These are phyloP conservation scores for Geotrichum cucujoidarum DNA, from an alignment of 1,139 yeast genomes.

Conservation along the genomic window DNA sequence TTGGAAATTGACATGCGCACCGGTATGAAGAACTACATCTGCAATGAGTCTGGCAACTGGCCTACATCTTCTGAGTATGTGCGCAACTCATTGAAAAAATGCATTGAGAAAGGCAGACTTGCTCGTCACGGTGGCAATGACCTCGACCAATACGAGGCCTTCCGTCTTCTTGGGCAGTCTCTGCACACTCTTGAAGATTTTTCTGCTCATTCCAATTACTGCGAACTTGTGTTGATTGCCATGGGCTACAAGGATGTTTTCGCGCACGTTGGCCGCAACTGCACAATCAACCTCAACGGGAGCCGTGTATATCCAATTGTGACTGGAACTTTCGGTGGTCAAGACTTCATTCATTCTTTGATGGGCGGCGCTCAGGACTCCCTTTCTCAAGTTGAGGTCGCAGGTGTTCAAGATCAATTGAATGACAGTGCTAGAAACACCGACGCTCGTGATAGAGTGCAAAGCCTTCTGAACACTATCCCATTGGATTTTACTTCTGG, in stretches of 20 bases:
- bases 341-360: constrained; percentile 29
- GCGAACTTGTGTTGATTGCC: constrained; percentile 26
- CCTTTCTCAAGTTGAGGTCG: constrained; percentile 25
- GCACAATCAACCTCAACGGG: constrained; percentile 25
- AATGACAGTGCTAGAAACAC: constrained; percentile 9
- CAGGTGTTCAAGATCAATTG: constrained; percentile 22
- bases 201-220: constrained; percentile 28
- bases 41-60: constrained; percentile 30
- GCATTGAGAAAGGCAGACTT: constrained; percentile 26
- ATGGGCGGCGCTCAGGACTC: constrained; percentile 31
- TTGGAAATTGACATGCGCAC: constrained; percentile 27
- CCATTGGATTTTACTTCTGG: constrained; percentile 18
- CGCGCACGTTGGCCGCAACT: constrained; percentile 29
- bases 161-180: constrained; percentile 30
- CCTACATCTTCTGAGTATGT: constrained; percentile 27
- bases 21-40: constrained; percentile 30
- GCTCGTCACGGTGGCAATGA: constrained; percentile 17
- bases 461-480: constrained; percentile 16
- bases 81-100: constrained; percentile 23
- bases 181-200: constrained; percentile 28
- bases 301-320: constrained; percentile 27
- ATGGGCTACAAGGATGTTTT: constrained; percentile 28
- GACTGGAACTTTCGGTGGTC: constrained; percentile 32
- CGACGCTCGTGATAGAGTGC: constrained; percentile 14
- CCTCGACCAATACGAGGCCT: constrained; percentile 25